phyloP scores from a whole-genome alignment of 2,329 filamentous ascomycete genomes.

The Sporothrix curviconia region DNA sequence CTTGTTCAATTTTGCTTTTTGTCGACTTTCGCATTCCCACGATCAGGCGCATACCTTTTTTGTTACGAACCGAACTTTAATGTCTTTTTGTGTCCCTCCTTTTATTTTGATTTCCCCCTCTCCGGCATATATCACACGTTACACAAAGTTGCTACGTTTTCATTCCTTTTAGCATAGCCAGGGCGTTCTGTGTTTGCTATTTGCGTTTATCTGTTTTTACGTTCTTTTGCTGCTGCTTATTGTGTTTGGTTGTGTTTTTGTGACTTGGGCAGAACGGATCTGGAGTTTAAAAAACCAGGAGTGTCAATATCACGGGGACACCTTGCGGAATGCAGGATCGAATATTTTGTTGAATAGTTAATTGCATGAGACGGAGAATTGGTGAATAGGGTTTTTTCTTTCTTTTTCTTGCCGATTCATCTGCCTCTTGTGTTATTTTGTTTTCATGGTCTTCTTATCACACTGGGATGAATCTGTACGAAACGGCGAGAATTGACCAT shows the following conservation, averaged over 20 bases:
- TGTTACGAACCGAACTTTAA: neutral
- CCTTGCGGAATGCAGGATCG: neutral
- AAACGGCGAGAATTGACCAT: too few species aligned
- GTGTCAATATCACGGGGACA: neutral
- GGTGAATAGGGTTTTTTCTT: neutral
- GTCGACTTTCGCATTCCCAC: neutral
- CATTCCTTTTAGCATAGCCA: conserved; percentile 12
- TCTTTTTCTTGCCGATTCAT: too few species aligned
- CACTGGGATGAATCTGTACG: too few species aligned
- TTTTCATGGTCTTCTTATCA: neutral
- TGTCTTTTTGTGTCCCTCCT: neutral
- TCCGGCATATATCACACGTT: neutral
- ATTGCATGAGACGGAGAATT: conserved; percentile 3
- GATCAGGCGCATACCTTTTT: neutral
- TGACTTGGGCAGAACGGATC: neutral
- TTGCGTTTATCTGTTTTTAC: neutral
- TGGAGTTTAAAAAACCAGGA: neutral
- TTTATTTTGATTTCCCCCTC: neutral
- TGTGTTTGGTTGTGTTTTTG: neutral
- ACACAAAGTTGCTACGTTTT: neutral
- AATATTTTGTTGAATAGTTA: neutral
- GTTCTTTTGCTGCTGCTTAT: neutral
- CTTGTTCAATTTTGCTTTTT: neutral
- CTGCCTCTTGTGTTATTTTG: neutral
- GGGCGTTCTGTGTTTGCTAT: conserved; percentile 5